phyloP scores from a whole-genome alignment of 2,329 filamentous ascomycete species.

The Aureobasidium subglaciale region DNA sequence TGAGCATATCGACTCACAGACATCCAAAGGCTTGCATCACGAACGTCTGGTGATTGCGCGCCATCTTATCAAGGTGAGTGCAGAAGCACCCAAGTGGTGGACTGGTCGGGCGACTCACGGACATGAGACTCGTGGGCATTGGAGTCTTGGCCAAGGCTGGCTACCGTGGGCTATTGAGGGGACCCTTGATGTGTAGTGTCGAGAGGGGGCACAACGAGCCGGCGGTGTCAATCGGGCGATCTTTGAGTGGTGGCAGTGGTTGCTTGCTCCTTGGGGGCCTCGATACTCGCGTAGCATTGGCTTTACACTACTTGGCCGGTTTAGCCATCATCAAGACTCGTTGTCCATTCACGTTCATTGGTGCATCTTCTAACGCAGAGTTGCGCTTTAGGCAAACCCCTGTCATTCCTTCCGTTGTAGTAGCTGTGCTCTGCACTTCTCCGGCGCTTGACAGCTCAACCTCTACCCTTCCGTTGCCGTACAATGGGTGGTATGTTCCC shows the following conservation, averaged over 20 bases:
- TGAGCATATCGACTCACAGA: not conserved
- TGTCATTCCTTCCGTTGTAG: slow-evolving; percentile 17
- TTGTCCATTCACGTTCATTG: slow-evolving; percentile 11
- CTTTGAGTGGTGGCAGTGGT: not conserved
- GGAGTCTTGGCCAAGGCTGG: slow-evolving; percentile 8
- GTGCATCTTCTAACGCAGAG: slow-evolving; percentile 14
- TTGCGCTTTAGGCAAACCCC: slow-evolving; percentile 16
- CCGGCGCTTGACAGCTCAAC: slow-evolving; percentile 15
- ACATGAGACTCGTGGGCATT: slow-evolving; percentile 7
- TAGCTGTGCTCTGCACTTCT: slow-evolving; percentile 14
- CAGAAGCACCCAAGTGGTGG: slow-evolving; percentile 12
- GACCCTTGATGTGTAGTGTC: slow-evolving; percentile 1
- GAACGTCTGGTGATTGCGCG: not conserved
- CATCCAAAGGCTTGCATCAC: slow-evolving; percentile 1
- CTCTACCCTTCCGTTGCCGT: slow-evolving; percentile 14
- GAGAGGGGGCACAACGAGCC: slow-evolving; percentile 9
- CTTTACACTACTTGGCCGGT: slow-evolving; percentile 14
- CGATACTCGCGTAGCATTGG: slow-evolving; percentile 13
- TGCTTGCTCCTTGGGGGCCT: not conserved
- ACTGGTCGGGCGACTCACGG: slow-evolving; percentile 3
- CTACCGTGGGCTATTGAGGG: slow-evolving; percentile 1
- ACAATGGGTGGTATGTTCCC: slow-evolving; percentile 16
- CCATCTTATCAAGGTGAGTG: slow-evolving; percentile 14
- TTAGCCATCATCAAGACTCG: slow-evolving; percentile 14
- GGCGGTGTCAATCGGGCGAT: slow-evolving; percentile 12